phyloP scores from a whole-genome alignment of 352 stramenopile species.

The Pythium chondricola region DNA sequence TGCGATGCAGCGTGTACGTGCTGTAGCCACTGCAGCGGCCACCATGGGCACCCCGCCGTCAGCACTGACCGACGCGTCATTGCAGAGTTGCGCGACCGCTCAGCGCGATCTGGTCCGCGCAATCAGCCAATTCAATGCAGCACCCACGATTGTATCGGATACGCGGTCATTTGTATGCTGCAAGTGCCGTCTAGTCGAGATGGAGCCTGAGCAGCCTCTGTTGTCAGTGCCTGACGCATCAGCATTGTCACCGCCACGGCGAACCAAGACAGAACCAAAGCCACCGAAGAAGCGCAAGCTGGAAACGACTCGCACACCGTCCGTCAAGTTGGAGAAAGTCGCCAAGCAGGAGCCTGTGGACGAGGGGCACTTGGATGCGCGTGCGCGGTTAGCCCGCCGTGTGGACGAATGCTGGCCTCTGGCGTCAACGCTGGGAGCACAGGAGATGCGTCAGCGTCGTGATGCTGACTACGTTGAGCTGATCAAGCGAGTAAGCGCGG shows the following conservation, averaged over 20 bases:
- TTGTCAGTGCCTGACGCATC: conserved; percentile 10
- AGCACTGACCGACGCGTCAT: not conserved
- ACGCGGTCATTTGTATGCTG: conserved; percentile 5
- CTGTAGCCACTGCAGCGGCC: conserved; percentile 4
- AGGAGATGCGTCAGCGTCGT: conserved; percentile 16
- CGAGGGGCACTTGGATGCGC: conserved; percentile 2
- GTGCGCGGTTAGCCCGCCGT: conserved; percentile 3
- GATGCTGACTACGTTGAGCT: conserved; percentile 12
- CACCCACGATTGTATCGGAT: not conserved
- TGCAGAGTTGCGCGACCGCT: too few species aligned
- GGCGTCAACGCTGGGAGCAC: conserved; percentile 10
- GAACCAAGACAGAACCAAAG: conserved; percentile 1
- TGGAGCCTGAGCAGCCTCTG: conserved; percentile 3
- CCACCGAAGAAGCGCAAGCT: too few species aligned
- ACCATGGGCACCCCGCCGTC: not conserved
- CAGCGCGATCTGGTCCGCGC: conserved; percentile 9
- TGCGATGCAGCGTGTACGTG: conserved; percentile 14
- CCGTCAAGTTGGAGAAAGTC: conserved; percentile 3
- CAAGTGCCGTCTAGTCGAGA: conserved; percentile 1
- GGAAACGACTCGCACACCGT: too few species aligned
- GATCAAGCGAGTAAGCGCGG: conserved; percentile 3
- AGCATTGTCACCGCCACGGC: conserved; percentile 17
- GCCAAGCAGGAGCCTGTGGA: not conserved
- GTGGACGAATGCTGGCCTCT: conserved; percentile 20
- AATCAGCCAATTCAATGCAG: not conserved